Percentiles rank a stretch among this genome's conserved stretches.
Conservation (phyloP, 345 rosid genomes). For the Eucalyptus sp. region DNA sequence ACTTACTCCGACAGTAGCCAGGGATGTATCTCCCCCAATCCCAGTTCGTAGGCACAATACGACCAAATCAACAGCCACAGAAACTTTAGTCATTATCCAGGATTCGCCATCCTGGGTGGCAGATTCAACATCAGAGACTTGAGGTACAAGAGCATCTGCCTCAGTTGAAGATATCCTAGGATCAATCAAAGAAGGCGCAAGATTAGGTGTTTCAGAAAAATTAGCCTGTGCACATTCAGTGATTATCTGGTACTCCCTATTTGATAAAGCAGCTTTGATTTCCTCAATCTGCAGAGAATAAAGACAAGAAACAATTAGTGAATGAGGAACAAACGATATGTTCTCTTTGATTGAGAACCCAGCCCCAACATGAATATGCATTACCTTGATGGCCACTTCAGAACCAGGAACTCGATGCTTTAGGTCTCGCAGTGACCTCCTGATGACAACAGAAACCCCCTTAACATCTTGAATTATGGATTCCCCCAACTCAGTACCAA, state of each 20-base stretch:
- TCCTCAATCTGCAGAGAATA: slow-evolving; percentile 55
- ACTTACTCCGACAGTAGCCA: slow-evolving; percentile 75
- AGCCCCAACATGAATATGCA: slow-evolving; percentile 1
- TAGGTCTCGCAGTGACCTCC: slow-evolving; percentile 85
- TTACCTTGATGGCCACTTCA: slow-evolving; percentile 68
- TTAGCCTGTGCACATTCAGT: slow-evolving; percentile 83
- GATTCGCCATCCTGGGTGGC: slow-evolving; percentile 18
- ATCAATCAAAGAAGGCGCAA: slow-evolving; percentile 45
- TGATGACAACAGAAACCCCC: slow-evolving; percentile 76
- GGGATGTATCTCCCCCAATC: slow-evolving; percentile 51
- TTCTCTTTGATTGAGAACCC: not conserved
- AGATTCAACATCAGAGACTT: slow-evolving; percentile 19
- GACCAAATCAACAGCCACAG: slow-evolving; percentile 57
- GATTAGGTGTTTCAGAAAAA: slow-evolving; percentile 65
- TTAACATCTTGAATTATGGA: slow-evolving; percentile 86
- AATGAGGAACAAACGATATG: not conserved
- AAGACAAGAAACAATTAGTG: not conserved
- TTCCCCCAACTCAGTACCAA: slow-evolving; percentile 69
- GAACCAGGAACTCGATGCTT: slow-evolving; percentile 70
- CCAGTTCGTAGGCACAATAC: slow-evolving; percentile 75
- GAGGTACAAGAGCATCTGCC: slow-evolving; percentile 30
- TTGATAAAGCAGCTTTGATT: slow-evolving; percentile 70
- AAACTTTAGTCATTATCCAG: slow-evolving; percentile 65
- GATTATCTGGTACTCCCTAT: slow-evolving; percentile 81
- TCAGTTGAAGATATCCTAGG: slow-evolving; percentile 29